phyloP scores from a whole-genome alignment of 768 basidiomycete species.

The Russula sp. region DNA sequence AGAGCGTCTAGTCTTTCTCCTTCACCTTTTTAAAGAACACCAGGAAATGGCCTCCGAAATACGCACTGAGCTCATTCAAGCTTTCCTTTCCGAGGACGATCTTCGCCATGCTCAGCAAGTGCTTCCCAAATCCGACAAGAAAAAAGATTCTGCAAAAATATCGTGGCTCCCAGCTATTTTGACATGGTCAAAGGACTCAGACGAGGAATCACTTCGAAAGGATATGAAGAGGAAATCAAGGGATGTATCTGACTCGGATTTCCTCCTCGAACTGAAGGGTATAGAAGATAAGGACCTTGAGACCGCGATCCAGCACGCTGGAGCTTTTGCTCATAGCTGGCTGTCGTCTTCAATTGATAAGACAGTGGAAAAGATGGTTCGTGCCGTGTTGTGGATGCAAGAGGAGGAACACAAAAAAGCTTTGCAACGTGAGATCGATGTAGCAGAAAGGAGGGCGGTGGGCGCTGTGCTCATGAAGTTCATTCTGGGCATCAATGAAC shows the following conservation, averaged over 20 bases:
- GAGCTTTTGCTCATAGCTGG: not conserved
- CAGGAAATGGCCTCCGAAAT: not conserved
- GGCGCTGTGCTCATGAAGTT: not conserved
- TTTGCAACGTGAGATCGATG: not conserved
- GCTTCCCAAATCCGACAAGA: not conserved
- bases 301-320: not conserved
- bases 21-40: not conserved
- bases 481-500: constrained; percentile 1
- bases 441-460: not conserved
- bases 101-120: not conserved
- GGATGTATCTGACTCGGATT: not conserved
- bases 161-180: no score
- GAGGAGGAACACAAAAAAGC: not conserved
- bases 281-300: constrained; percentile 1
- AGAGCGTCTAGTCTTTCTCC: not conserved
- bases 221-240: constrained; percentile 1
- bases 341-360: not conserved
- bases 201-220: not conserved
- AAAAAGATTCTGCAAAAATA: not conserved
- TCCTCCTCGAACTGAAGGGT: constrained; percentile 1
- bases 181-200: no score
- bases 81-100: not conserved
- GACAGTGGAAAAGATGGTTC: not conserved
- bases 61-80: not conserved
- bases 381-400: constrained; percentile 5